A percentile compares a stretch with the other conserved stretches of the same genome.
Evolutionary conservation across 768 basidiomycete species (phyloP).

Genomic region (Cystoderma amianthinum): DNA sequence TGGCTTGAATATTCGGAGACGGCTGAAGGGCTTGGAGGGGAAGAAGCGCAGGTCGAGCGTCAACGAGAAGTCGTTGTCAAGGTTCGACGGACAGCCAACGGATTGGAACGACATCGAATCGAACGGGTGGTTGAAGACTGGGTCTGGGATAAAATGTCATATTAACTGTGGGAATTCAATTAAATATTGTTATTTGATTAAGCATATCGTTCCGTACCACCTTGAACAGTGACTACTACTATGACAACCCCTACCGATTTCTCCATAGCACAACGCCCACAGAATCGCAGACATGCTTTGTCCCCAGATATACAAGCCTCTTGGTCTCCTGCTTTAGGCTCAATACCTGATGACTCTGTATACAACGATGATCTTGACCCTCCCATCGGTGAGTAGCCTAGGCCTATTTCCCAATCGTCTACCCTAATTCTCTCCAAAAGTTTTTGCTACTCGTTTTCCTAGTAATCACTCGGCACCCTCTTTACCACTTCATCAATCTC

Average conservation of each 20-base stretch:
- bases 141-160: slow-evolving; percentile 42
- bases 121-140: slow-evolving; percentile 65
- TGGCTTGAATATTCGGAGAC: slow-evolving; percentile 31
- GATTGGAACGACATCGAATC: slow-evolving; percentile 66
- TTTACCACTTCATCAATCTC: slow-evolving; percentile 31
- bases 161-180: slow-evolving; percentile 1
- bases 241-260: too few species aligned
- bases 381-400: too few species aligned
- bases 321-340: too few species aligned
- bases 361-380: too few species aligned
- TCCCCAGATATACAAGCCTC: too few species aligned
- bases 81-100: slow-evolving; percentile 45
- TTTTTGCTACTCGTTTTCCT: background rate
- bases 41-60: slow-evolving; percentile 11
- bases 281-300: too few species aligned
- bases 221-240: too few species aligned
- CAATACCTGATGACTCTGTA: too few species aligned
- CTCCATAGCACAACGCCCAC: too few species aligned
- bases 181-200: too few species aligned
- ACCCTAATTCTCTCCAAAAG: background rate
- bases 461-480: slow-evolving; percentile 41
- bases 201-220: too few species aligned
- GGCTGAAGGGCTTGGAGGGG: slow-evolving; percentile 24
- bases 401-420: too few species aligned
- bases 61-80: slow-evolving; percentile 47